A percentile compares a stretch with the other conserved stretches of the same genome.
These are phyloP conservation scores for Lentinula raphanica DNA, from an alignment of 768 basidiomycete genomes.

Conservation along the genomic window DNA sequence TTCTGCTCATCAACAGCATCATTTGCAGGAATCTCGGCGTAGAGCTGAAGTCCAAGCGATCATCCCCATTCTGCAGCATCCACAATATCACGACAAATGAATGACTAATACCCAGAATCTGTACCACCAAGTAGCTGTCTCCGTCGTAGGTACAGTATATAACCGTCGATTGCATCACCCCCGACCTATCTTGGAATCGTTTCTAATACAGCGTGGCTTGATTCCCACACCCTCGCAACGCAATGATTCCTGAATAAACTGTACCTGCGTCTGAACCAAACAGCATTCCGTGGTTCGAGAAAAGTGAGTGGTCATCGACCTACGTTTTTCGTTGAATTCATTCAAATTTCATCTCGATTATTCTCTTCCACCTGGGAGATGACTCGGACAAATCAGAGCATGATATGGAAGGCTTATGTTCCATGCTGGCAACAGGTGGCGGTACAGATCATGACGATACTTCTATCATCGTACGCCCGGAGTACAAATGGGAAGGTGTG, in stretches of 20 bases:
- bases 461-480: constrained; percentile 51
- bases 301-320: constrained; percentile 32
- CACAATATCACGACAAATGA: too few relatives aligned
- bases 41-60: constrained; percentile 52
- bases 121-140: too few relatives aligned
- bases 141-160: constrained; percentile 44
- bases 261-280: constrained; percentile 69
- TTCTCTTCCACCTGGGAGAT: constrained; percentile 58
- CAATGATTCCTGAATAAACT: constrained; percentile 62
- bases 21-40: constrained; percentile 39
- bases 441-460: constrained; percentile 68
- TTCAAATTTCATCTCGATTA: constrained; percentile 34
- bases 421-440: constrained; percentile 58
- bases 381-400: constrained; percentile 43
- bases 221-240: constrained; percentile 38
- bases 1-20: constrained; percentile 45
- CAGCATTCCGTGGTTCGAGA: constrained; percentile 49
- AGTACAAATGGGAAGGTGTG: constrained; percentile 68
- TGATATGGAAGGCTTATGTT: constrained; percentile 57
- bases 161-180: constrained; percentile 52
- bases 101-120: too few relatives aligned
- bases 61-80: constrained; percentile 40
- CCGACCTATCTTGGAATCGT: constrained; percentile 56
- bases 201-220: constrained; percentile 58
- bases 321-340: background rate